A percentile compares a stretch with the other conserved stretches of the same genome.
Evolutionary conservation across 1,139 yeast genomes (phyloP).

Genomic region (Scheffersomyces stambukii): DNA sequence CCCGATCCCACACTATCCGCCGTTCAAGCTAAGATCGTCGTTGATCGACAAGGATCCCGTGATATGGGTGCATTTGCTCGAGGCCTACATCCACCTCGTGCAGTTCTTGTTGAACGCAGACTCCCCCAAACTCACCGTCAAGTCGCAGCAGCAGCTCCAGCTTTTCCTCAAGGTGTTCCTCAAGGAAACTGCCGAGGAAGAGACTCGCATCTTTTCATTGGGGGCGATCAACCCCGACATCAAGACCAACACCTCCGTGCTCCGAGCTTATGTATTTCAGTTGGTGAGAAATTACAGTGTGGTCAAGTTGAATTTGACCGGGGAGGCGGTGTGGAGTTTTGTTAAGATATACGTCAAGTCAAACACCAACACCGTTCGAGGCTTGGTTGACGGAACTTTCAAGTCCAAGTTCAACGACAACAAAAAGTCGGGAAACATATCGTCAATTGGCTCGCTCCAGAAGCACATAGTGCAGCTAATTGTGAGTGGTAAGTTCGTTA

Average conservation of each 20-base stretch:
- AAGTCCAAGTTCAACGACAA: slow-evolving; percentile 47
- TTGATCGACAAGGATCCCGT: slow-evolving; percentile 78
- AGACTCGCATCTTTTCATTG: slow-evolving; percentile 55
- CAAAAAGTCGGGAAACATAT: slow-evolving; percentile 47
- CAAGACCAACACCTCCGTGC: slow-evolving; percentile 40
- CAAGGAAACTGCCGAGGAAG: slow-evolving; percentile 57
- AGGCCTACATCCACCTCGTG: slow-evolving; percentile 53
- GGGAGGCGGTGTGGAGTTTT: slow-evolving; percentile 62
- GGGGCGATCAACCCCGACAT: slow-evolving; percentile 73
- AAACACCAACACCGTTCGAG: slow-evolving; percentile 45
- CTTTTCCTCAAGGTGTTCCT: slow-evolving; percentile 54
- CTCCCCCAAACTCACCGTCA: slow-evolving; percentile 36
- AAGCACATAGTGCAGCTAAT: slow-evolving; percentile 37
- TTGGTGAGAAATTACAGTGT: slow-evolving; percentile 51
- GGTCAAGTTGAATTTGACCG: slow-evolving; percentile 50
- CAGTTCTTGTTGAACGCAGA: slow-evolving; percentile 38
- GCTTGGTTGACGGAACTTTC: slow-evolving; percentile 50
- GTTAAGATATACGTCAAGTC: slow-evolving; percentile 47
- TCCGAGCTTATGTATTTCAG: slow-evolving; percentile 50
- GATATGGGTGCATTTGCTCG: slow-evolving; percentile 70
- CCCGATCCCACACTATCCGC: slow-evolving; percentile 71
- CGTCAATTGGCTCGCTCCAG: slow-evolving; percentile 41
- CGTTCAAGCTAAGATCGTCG: slow-evolving; percentile 66
- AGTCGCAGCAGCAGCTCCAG: slow-evolving; percentile 57
- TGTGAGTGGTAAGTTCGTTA: slow-evolving; percentile 40